Percentiles rank a stretch among this genome's conserved stretches.
These are phyloP conservation scores for Apocynum venetum DNA, from an alignment of 257 asterid genomes.

Conservation along the genomic window DNA sequence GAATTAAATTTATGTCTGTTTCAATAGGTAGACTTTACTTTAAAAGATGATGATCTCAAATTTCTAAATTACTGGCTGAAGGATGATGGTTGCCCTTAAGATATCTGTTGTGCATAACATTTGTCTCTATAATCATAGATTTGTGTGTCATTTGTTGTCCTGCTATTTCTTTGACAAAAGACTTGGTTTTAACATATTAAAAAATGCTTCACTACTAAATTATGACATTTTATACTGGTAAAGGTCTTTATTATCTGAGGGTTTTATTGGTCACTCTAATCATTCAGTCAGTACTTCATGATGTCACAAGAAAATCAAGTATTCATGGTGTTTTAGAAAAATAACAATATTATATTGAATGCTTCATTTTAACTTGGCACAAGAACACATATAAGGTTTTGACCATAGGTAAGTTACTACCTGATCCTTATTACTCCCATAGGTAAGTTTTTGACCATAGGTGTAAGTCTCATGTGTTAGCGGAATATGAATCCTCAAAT, in stretches of 20 bases:
- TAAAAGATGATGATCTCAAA: background rate
- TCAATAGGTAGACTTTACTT: background rate
- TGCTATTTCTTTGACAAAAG: background rate
- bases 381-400: too few relatives aligned
- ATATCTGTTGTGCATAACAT: background rate
- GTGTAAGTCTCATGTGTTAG: too few relatives aligned
- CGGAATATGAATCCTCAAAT: too few relatives aligned
- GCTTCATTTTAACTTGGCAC: too few relatives aligned
- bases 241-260: background rate
- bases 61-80: too few relatives aligned
- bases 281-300: background rate
- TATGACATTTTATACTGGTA: background rate
- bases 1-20: too few relatives aligned
- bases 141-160: background rate
- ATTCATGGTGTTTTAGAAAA: too few relatives aligned
- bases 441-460: too few relatives aligned
- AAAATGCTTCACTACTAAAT: background rate
- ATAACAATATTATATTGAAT: too few relatives aligned
- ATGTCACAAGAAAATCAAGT: too few relatives aligned
- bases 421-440: too few relatives aligned
- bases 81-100: background rate
- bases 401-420: too few relatives aligned
- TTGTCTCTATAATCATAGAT: background rate
- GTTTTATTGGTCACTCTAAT: background rate
- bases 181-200: background rate